Percentiles rank a stretch among this genome's conserved stretches.
These are phyloP conservation scores for Hordeum pubiflorum DNA, from an alignment of 202 grass and related monocot genomes.

Conservation along the genomic window DNA sequence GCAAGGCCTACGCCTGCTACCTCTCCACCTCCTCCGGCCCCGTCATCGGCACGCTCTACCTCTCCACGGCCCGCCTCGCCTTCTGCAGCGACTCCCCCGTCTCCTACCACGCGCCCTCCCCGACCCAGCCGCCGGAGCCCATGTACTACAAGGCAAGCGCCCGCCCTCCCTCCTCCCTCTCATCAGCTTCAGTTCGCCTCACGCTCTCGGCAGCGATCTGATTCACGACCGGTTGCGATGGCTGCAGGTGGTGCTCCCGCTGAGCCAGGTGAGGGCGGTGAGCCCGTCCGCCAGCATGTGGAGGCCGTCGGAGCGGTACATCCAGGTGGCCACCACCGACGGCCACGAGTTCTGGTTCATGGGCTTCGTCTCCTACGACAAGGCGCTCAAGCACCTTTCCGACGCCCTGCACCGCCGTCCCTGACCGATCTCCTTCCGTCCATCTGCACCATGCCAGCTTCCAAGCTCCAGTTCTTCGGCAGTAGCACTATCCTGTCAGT, in stretches of 20 bases:
- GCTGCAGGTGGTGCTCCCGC: constrained; percentile 54
- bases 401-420: constrained; percentile 37
- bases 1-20: constrained; percentile 90
- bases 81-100: constrained; percentile 90
- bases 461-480: neutral
- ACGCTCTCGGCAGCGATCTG: neutral
- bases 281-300: constrained; percentile 51
- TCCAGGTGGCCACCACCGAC: constrained; percentile 51
- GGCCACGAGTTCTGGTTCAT: constrained; percentile 90
- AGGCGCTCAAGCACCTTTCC: constrained; percentile 53
- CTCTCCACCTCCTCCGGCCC: constrained; percentile 85
- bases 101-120: constrained; percentile 33
- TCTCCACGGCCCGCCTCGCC: constrained; percentile 73
- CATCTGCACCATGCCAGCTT: neutral
- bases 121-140: constrained; percentile 30
- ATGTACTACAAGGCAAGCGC: constrained; percentile 68
- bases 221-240: neutral
- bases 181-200: neutral
- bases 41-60: constrained; percentile 81
- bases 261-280: constrained; percentile 37
- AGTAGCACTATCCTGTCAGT: too few relatives aligned
- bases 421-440: neutral
- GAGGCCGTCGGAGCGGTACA: constrained; percentile 52
- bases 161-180: neutral
- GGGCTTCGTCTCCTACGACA: constrained; percentile 82